Percentiles rank a stretch among this genome's conserved stretches.
phyloP scores from a whole-genome alignment of 768 basidiomycete genomes.

The Podaxis sp. region DNA sequence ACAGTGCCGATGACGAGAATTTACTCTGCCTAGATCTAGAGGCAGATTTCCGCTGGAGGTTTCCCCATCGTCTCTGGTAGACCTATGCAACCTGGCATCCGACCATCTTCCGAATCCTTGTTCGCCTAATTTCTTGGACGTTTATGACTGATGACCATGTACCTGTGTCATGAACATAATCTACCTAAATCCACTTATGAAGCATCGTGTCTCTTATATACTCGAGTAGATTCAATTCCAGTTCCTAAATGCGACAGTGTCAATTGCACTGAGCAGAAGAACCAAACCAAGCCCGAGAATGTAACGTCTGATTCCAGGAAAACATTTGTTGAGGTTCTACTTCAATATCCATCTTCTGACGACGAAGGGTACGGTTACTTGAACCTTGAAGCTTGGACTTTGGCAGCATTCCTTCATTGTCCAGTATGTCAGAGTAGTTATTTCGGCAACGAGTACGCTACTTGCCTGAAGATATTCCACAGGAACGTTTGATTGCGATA shows the following conservation, averaged over 20 bases:
- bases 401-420: constrained; percentile 30
- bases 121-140: not conserved
- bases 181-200: too few species aligned
- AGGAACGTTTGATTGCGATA: constrained; percentile 53
- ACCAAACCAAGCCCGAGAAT: too few species aligned
- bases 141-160: not conserved
- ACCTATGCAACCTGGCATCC: not conserved
- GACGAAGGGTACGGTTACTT: constrained; percentile 15
- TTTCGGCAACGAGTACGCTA: not conserved
- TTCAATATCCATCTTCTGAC: not conserved
- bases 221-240: not conserved
- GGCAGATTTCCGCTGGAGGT: constrained; percentile 66
- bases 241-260: too few species aligned
- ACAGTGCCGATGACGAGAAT: constrained; percentile 68
- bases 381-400: constrained; percentile 33
- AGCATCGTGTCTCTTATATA: not conserved
- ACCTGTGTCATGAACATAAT: too few species aligned
- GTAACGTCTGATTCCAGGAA: too few species aligned
- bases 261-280: too few species aligned
- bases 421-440: constrained; percentile 6
- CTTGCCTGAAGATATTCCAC: constrained; percentile 53
- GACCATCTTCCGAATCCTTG: not conserved
- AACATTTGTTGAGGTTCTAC: not conserved
- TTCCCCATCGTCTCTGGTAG: constrained; percentile 32
- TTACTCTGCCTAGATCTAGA: constrained; percentile 80